Conservation (phyloP, 371 early-diverging fungal species). For the Lichtheimia ornata region DNA sequence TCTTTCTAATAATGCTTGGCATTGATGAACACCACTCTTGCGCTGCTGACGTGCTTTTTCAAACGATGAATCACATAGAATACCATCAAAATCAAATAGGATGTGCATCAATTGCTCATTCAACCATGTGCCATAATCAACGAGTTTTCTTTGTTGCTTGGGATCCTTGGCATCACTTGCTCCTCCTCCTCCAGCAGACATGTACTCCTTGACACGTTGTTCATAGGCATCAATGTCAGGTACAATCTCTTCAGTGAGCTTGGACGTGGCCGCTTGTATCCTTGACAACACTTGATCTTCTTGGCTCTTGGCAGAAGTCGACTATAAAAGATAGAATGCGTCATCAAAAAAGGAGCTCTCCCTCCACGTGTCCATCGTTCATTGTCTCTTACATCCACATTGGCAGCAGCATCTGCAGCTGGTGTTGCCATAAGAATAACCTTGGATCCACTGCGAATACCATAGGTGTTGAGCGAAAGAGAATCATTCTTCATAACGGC, state of each 20-base stretch:
- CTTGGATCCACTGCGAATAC: constrained; percentile 20
- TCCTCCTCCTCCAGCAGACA: background rate
- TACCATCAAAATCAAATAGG: constrained; percentile 25
- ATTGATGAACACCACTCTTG: constrained; percentile 17
- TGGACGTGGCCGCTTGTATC: constrained; percentile 8
- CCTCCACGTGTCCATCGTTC: background rate
- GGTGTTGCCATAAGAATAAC: constrained; percentile 16
- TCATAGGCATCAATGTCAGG: constrained; percentile 25
- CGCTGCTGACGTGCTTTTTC: constrained; percentile 23
- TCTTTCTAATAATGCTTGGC: constrained; percentile 20
- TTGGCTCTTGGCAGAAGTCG: background rate
- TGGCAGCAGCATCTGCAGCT: background rate
- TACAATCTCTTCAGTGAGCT: constrained; percentile 11
- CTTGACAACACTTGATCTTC: constrained; percentile 11
- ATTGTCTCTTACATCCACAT: constrained; percentile 1
- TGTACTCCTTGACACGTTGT: constrained; percentile 16
- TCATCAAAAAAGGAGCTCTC: background rate
- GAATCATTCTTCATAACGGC: constrained; percentile 30
- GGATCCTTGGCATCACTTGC: background rate
- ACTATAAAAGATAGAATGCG: background rate
- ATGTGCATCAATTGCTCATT: constrained; percentile 26
- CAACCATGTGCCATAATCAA: constrained; percentile 20
- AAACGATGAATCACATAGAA: constrained; percentile 10
- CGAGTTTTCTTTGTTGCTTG: constrained; percentile 19
- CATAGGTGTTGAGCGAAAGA: constrained; percentile 14